Percentiles rank a stretch among this genome's conserved stretches.
Evolutionary conservation across 1,139 yeast genomes (phyloP).

Genomic region (Lipomyces yarrowii): DNA sequence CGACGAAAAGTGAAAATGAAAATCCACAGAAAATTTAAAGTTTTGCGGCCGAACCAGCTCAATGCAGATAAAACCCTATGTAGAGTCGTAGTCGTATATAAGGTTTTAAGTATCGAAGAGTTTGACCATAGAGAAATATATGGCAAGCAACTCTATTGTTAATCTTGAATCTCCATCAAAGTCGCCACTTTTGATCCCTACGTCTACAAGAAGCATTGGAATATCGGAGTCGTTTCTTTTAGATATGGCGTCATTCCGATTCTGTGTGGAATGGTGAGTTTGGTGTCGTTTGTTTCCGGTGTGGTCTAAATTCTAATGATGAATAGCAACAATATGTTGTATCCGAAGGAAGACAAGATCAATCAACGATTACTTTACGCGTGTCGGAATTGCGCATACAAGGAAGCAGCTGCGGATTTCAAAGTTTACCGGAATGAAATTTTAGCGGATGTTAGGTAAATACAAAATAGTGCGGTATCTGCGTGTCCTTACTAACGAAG

Average conservation of each 20-base stretch:
- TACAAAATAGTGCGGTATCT: background rate
- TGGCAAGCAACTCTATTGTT: background rate
- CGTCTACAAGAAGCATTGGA: background rate
- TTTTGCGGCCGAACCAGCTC: background rate
- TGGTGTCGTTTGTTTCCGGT: constrained; percentile 11
- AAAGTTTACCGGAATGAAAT: constrained; percentile 92
- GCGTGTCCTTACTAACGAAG: background rate
- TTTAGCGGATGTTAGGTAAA: constrained; percentile 67
- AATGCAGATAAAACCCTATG: background rate
- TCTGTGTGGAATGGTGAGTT: constrained; percentile 78
- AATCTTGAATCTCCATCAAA: no score
- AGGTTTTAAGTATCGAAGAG: background rate
- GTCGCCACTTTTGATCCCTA: background rate
- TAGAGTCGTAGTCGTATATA: background rate
- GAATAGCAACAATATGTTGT: constrained; percentile 85
- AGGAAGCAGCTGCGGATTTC: constrained; percentile 87
- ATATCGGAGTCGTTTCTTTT: background rate
- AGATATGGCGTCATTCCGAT: constrained; percentile 83
- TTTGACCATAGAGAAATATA: background rate
- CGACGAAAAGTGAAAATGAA: constrained; percentile 6
- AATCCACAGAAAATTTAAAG: constrained; percentile 6
- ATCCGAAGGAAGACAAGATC: constrained; percentile 92
- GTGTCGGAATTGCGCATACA: constrained; percentile 93
- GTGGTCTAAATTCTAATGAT: constrained; percentile 5
- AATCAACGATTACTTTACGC: constrained; percentile 74